A percentile compares a stretch with the other conserved stretches of the same genome.
These are phyloP conservation scores for Gossypium raimondii DNA, from an alignment of 345 rosid species.

Conservation along the genomic window DNA sequence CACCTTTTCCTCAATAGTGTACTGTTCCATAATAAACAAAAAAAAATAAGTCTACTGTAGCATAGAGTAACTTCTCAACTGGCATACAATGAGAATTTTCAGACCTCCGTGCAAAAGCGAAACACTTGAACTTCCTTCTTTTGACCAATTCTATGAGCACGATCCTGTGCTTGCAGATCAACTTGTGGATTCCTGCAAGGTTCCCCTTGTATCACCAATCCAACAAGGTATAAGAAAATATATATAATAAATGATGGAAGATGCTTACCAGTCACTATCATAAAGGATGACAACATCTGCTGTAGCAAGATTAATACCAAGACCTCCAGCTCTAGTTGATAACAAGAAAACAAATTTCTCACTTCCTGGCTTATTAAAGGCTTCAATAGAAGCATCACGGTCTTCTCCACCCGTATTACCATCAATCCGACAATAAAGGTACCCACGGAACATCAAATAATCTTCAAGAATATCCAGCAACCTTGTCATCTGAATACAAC, in stretches of 20 bases:
- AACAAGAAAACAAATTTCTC: conserved; percentile 94
- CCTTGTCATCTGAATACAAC: conserved; percentile 80
- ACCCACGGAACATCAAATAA: conserved; percentile 85
- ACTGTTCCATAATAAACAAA: conserved; percentile 48
- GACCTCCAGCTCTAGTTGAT: conserved; percentile 99
- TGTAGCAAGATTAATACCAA: conserved; percentile 98
- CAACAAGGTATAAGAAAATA: conserved; percentile 9
- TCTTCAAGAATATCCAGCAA: conserved; percentile 97
- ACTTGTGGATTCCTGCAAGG: conserved; percentile 93
- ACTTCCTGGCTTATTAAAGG: conserved; percentile 93
- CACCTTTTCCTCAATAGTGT: conserved; percentile 92
- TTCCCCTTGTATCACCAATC: conserved; percentile 24
- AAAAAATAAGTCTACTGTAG: conserved; percentile 3
- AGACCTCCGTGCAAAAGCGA: conserved; percentile 95
- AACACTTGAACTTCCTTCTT: conserved; percentile 99
- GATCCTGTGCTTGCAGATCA: conserved; percentile 98
- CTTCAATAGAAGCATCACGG: conserved; percentile 96
- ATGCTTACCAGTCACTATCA: conserved; percentile 93
- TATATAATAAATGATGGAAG: conserved; percentile 1
- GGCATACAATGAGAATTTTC: conserved; percentile 11
- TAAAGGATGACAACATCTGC: conserved; percentile 99
- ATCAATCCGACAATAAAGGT: conserved; percentile 93
- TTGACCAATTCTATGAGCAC: conserved; percentile 98
- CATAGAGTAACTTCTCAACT: neutral
- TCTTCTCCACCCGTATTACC: conserved; percentile 99